Base-by-base conservation (phyloP, 2,329 filamentous ascomycete species). In the Apiospora arundinis region DNA sequence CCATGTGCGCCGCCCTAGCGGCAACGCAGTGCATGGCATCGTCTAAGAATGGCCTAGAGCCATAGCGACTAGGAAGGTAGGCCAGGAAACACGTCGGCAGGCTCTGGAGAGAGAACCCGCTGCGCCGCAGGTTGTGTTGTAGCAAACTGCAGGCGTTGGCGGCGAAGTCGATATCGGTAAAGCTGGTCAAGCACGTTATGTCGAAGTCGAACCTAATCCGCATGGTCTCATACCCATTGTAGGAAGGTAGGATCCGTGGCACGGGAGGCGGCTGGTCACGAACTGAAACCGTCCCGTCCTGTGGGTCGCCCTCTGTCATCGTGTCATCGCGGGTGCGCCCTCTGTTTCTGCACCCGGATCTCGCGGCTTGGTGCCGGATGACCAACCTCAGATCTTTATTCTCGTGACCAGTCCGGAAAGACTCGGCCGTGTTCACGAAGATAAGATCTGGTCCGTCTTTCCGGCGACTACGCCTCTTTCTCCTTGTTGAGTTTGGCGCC, bases 291-390 rank as follows among this genome's bases (percentile, higher is more conserved):
- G 16, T 9, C 28, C 9, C 52, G 2, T 56, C 6, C 28, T 37
- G 52, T 12, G 52, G 63, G 42, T 6, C 4, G 37, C n/a, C n/a
- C 2, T 45, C n/a, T 8, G 63, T 45, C 37, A 37, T 16, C 11
- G n/a, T 42, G 21, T 18, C 21, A 16, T 44, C 14, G 11, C 9
- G 18, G 63, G 2, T 7, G 16, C 63, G 42, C 25, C 2, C 23
- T 23, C 63, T 16, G 12, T 67, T 45, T 28, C 63, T 23, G 32
- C 42, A 45, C 4, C 63, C 63, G 4, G 63, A 42, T 8, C 40
- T 67, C 6, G 63, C 63, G 63, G 63, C 63, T 25, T 67, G 63
- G 37, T 67, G 63, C 3, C 63, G 37, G 32, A 67, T 45, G 32
- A 45, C 21, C 37, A n/a, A 25, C n/a, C 37, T 12, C 21, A 21